phyloP scores from a whole-genome alignment of 1,284 basidiomycete species.

The Ustilago crameri region DNA sequence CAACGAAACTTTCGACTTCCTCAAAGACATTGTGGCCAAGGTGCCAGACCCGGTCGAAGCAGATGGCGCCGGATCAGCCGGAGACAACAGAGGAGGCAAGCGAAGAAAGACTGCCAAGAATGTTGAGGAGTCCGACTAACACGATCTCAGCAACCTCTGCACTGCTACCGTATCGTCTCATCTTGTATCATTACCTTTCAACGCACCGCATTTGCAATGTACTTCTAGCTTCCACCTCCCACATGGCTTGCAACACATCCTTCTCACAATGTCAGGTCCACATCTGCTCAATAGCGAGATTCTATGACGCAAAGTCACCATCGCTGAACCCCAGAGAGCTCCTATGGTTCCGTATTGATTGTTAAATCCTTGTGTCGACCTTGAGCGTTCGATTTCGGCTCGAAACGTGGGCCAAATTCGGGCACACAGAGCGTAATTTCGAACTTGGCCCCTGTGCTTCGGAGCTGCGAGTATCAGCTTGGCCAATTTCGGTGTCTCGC shows the following conservation, averaged over 20 bases:
- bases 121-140: conserved; percentile 34
- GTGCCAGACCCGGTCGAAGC: conserved; percentile 83
- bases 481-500: conserved; percentile 12
- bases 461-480: not conserved
- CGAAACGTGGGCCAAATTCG: too few relatives aligned
- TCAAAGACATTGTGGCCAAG: conserved; percentile 90
- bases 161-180: not conserved
- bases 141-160: not conserved
- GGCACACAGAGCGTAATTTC: conserved; percentile 9
- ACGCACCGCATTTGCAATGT: conserved; percentile 27
- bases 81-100: conserved; percentile 46
- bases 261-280: not conserved
- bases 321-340: too few relatives aligned
- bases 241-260: not conserved
- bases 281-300: too few relatives aligned
- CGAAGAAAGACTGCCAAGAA: conserved; percentile 48
- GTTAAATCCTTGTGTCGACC: too few relatives aligned
- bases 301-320: too few relatives aligned
- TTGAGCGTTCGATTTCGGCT: too few relatives aligned
- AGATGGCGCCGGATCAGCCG: conserved; percentile 16
- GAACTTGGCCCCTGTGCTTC: conserved; percentile 4
- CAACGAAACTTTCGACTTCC: conserved; percentile 90
- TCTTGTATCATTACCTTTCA: conserved; percentile 7
- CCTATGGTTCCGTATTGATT: too few relatives aligned
- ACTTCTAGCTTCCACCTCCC: conserved; percentile 10